Percentiles rank a stretch among this genome's conserved stretches.
Evolutionary conservation across 1,284 basidiomycete species (phyloP).

Genomic region (Exsudoporus floridanus): DNA sequence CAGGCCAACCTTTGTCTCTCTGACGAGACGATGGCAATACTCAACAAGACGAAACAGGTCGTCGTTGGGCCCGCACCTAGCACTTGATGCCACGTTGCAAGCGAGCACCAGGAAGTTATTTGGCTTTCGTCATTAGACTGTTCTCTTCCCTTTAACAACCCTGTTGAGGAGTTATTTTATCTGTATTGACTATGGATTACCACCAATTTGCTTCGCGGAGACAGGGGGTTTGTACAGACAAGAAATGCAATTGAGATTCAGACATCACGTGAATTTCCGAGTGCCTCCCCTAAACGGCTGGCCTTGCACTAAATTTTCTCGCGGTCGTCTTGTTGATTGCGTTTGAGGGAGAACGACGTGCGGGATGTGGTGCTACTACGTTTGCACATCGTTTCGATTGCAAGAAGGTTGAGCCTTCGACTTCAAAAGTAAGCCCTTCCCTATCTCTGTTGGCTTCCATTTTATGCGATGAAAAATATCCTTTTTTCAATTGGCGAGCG

Average conservation of each 20-base stretch:
- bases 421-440: slow-evolving; percentile 11
- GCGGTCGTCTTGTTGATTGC: neutral
- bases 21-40: slow-evolving; percentile 39
- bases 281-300: neutral
- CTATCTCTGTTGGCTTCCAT: neutral
- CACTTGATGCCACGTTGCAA: neutral
- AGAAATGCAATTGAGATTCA: too few relatives aligned
- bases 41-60: slow-evolving; percentile 35
- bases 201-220: too few relatives aligned
- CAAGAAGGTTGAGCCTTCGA: neutral
- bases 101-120: neutral
- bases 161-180: neutral
- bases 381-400: neutral
- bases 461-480: slow-evolving; percentile 50
- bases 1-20: slow-evolving; percentile 49
- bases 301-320: neutral
- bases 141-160: too few relatives aligned
- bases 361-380: neutral
- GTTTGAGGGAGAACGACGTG: neutral
- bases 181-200: too few relatives aligned
- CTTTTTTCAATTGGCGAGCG: slow-evolving; percentile 46
- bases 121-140: neutral
- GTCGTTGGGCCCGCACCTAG: slow-evolving; percentile 27
- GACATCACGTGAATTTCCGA: neutral
- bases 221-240: neutral